These are phyloP conservation scores for Lyophyllum decastes DNA, from an alignment of 768 basidiomycete species.

Conservation along the genomic window DNA sequence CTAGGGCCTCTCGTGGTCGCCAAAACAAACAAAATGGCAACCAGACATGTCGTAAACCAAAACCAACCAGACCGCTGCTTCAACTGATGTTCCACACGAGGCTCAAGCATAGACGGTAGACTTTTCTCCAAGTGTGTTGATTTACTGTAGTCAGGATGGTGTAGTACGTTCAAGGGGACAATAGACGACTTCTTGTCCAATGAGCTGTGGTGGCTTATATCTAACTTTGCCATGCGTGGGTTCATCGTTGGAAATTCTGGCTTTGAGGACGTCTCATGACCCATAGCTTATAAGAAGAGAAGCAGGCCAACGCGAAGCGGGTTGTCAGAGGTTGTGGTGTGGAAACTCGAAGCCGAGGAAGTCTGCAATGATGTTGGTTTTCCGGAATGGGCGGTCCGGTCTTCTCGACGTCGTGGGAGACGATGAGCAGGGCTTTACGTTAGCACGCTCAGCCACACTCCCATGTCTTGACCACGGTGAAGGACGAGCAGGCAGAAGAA, in stretches of 20 bases:
- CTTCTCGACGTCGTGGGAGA: neutral
- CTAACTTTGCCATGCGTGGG: neutral
- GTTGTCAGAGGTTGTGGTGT: conserved; percentile 1
- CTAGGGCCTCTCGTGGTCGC: conserved; percentile 17
- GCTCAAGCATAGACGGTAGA: neutral
- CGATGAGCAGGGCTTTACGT: neutral
- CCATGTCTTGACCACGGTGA: neutral
- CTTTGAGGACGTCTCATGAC: conserved; percentile 9
- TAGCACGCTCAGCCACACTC: neutral
- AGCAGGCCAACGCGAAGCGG: neutral
- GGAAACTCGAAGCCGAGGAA: conserved; percentile 2
- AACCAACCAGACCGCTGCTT: conserved; percentile 27
- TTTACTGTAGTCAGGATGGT: neutral
- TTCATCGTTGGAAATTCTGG: neutral
- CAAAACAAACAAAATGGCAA: conserved; percentile 25
- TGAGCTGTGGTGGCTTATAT: neutral
- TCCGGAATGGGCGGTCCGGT: conserved; percentile 1
- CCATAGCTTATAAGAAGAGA: conserved; percentile 13
- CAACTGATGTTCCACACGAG: conserved; percentile 5
- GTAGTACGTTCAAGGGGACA: neutral
- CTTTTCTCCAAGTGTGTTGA: neutral
- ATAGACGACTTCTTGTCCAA: neutral
- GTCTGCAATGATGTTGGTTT: neutral
- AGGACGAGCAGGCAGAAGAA: too few species aligned
- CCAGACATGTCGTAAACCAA: conserved; percentile 27